Conservation (phyloP, 225 moss, liverwort and hornwort genomes). For the Marchantia polymorpha region DNA sequence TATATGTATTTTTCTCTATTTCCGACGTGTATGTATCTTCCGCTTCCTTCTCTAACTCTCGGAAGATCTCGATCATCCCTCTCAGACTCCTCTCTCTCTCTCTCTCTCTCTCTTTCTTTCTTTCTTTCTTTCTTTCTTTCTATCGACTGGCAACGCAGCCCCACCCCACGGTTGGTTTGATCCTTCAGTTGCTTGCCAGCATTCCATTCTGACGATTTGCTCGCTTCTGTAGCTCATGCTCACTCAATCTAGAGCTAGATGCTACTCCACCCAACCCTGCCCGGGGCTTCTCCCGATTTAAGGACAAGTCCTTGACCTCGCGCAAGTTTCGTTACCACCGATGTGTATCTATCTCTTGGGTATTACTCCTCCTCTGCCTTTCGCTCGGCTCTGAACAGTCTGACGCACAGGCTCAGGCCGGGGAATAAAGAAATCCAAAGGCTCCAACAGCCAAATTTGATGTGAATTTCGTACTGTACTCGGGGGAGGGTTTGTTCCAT, state of each 20-base stretch:
- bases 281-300: not conserved
- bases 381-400: not conserved
- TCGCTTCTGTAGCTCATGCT: not conserved
- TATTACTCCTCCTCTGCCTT: not conserved
- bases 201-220: conserved; percentile 7
- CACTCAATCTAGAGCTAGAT: conserved; percentile 7
- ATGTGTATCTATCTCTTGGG: not conserved
- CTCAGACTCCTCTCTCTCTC: not conserved
- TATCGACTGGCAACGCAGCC: conserved; percentile 3
- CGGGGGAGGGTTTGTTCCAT: not conserved
- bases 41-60: not conserved
- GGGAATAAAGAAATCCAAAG: not conserved
- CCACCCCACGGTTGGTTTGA: conserved; percentile 16
- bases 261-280: not conserved
- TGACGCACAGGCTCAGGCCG: not conserved
- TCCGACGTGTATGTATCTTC: not conserved
- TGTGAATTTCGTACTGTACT: not conserved
- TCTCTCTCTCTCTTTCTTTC: not conserved
- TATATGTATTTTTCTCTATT: not conserved
- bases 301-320: not conserved
- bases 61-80: no score
- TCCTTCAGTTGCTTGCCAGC: conserved; percentile 12
- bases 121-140: not conserved
- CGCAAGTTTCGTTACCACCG: not conserved
- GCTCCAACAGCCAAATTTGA: not conserved